phyloP scores from a whole-genome alignment of 2,329 filamentous ascomycete genomes.

The Botryosphaeria dothidea region DNA sequence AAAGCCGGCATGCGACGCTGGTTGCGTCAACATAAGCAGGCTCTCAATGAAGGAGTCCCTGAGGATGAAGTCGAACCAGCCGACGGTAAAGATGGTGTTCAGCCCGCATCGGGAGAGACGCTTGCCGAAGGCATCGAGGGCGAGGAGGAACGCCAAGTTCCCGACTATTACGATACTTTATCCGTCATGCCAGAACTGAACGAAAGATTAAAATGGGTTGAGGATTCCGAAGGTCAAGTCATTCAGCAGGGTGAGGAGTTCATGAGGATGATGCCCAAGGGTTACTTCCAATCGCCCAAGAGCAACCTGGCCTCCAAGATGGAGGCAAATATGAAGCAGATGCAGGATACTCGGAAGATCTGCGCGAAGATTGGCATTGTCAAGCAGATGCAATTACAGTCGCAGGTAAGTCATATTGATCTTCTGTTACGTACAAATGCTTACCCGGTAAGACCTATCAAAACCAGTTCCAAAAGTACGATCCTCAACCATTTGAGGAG shows the following conservation, averaged over 20 bases:
- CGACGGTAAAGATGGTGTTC: constrained; percentile 49
- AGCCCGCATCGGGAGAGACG: constrained; percentile 65
- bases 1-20: constrained; percentile 90
- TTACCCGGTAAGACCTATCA: constrained; percentile 71
- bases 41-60: constrained; percentile 40
- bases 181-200: constrained; percentile 84
- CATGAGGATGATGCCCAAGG: constrained; percentile 72
- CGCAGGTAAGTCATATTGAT: constrained; percentile 66
- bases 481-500: constrained; percentile 85
- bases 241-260: constrained; percentile 87
- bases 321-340: constrained; percentile 87
- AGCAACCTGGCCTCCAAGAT: constrained; percentile 77
- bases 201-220: constrained; percentile 78
- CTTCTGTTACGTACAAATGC: constrained; percentile 22
- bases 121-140: constrained; percentile 92
- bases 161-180: constrained; percentile 91
- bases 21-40: constrained; percentile 74
- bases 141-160: constrained; percentile 75
- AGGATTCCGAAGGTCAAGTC: constrained; percentile 85
- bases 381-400: constrained; percentile 99
- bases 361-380: constrained; percentile 96
- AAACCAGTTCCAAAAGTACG: constrained; percentile 97
- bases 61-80: constrained; percentile 53
- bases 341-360: constrained; percentile 95
- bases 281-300: constrained; percentile 72